Base-by-base conservation (phyloP, 1,139 yeast species). In the Suhomyces maxii region DNA sequence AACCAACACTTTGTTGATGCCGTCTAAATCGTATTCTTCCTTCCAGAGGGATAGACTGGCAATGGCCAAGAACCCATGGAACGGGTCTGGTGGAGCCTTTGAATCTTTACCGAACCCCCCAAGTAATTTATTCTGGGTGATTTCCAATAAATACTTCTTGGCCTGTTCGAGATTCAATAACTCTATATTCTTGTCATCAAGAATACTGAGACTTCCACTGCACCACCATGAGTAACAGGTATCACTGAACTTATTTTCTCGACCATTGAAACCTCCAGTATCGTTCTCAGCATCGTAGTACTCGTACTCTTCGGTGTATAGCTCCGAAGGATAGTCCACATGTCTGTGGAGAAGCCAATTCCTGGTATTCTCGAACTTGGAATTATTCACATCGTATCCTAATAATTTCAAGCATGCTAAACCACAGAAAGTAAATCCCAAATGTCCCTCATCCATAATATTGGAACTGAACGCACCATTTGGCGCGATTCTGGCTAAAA, bases 191-290 rank as follows among this genome's bases (percentile, higher is more conserved):
- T 48, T 50, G 1, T 46, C 42, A 13, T 58, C 60, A 32, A 84
- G 63, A 40, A 85, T 52, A 2, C 62, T 61, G 49, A 90, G 67
- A 8, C 89, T 73, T 1, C 82, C 95, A 8, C 83, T 64, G 41
- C 83, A 80, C 99, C 99, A 93, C 77, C 91, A 93, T 8, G 89
- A 80, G 64, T 93, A 93, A 67, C 99, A 93, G 0, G 97, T 87
- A 63, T 93, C 99, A 4, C 87, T 86, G 43, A 77, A 79, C 62
- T 93, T 93, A 61, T 90, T 89, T 26, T 81, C 82, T 42, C 99
- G 73, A 0, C 99, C 99, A 63, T 90, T 89, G 62, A 89, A 86
- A 0, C 95, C 96, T 1, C 97, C 97, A 31, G 58, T 59, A 53
- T 79, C 85, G 53, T 77, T 83, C n/a, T 66, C 71, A 0, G 54